Percentiles rank a stretch among this genome's conserved stretches.
These are phyloP conservation scores for Polyporus tsugae DNA, from an alignment of 1,284 basidiomycete genomes.

Conservation along the genomic window DNA sequence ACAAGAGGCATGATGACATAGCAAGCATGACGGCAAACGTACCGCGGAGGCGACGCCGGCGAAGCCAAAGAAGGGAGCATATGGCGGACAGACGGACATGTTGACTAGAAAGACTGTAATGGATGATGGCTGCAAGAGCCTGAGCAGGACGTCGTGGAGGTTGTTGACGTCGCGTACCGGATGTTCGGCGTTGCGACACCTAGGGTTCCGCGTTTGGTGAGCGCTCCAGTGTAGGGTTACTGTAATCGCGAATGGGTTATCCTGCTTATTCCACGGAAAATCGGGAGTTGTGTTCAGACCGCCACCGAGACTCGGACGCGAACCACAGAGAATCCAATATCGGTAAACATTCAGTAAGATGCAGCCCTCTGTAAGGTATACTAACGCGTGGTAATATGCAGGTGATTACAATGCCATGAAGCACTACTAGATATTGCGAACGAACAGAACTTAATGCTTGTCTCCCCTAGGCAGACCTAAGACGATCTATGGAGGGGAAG, in stretches of 20 bases:
- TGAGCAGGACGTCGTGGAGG: conserved; percentile 13
- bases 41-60: conserved; percentile 85
- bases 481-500: no score
- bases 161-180: conserved; percentile 5
- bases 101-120: conserved; percentile 8
- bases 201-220: conserved; percentile 19
- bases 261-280: neutral
- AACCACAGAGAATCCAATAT: neutral
- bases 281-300: neutral
- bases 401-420: neutral
- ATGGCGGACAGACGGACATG: conserved; percentile 72
- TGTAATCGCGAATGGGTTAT: neutral
- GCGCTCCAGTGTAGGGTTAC: conserved; percentile 5
- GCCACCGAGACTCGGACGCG: neutral
- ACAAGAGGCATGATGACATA: conserved; percentile 6
- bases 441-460: no score
- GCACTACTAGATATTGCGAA: neutral
- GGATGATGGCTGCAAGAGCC: conserved; percentile 17
- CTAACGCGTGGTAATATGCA: neutral
- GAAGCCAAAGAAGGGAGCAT: conserved; percentile 88
- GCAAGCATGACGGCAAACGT: conserved; percentile 43
- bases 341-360: neutral
- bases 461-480: no score
- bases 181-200: neutral
- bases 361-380: neutral